Evolutionary conservation across 2,329 filamentous ascomycete genomes (phyloP), one percentile per base, ranked within the genome.

Genomic region (Xylariaceae sp.): DNA sequence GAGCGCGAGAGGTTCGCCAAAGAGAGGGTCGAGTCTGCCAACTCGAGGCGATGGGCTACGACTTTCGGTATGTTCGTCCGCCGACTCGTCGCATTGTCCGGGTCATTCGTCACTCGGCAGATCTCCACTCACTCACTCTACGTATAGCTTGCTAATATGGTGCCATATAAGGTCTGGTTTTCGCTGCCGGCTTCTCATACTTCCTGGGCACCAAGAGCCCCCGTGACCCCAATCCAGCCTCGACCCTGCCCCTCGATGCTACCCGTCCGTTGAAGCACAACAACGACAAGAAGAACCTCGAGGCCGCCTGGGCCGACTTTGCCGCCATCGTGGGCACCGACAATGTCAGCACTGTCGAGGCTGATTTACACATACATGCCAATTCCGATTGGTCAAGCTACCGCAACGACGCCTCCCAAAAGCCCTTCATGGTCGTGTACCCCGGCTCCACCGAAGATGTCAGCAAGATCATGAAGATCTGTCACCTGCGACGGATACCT

Each of bases 401-500:
- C 68, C 73, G 73, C 43, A 70, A 73, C 44, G 70, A 71, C 31
- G 69, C 74, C 13, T 66, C 73, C 2, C 74, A 83, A 53, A 73
- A 75, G 42, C 78, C 83, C 12, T 87, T 87, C 65, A 79, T 90
- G 67, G 77, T 93, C 11, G 77, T 91, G 13, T 89, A 84, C 60
- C 89, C 89, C 0, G 76, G 72, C n/a, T 83, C 76, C 19, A 93
- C 89, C 1, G 82, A 88, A 55, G 84, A 93, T 51, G 88, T 92
- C 7, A 87, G 84, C 31, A 72, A 76, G 39, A 82, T 92, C 52
- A 90, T 90, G 83, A 89, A 88, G 67, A 71, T 91, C 42, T 92
- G 88, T 68, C 84, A 90, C 61, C 71, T 75, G 60, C 75, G 88
- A 38, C 73, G 79, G 48, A 88, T 93, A 59, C 87, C 88, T 0